These are phyloP conservation scores for Fragilaria radians DNA, from an alignment of 108 stramenopile species.

Conservation along the genomic window DNA sequence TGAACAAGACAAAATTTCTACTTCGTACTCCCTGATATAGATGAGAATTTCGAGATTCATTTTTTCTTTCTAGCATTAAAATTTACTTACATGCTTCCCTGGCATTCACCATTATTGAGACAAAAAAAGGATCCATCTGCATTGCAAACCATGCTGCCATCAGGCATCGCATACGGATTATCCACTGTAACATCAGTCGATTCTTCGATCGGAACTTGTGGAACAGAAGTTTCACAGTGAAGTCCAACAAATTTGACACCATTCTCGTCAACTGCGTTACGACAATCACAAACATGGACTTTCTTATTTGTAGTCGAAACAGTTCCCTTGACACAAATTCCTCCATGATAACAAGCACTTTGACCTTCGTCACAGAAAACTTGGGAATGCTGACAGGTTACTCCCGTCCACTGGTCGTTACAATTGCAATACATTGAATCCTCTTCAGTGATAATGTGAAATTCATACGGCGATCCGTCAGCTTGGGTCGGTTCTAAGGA, in stretches of 20 bases:
- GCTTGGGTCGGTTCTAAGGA: background rate
- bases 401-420: background rate
- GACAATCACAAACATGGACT: background rate
- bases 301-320: background rate
- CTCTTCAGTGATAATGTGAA: background rate
- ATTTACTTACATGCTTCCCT: too few species aligned
- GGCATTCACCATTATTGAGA: too few species aligned
- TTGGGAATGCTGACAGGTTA: background rate
- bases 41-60: too few species aligned
- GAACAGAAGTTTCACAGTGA: conserved; percentile 1
- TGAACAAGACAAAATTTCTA: too few species aligned
- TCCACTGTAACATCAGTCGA: too few species aligned
- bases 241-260: background rate
- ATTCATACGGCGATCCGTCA: background rate
- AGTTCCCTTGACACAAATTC: background rate
- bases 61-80: too few species aligned
- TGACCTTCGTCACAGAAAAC: background rate
- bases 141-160: too few species aligned
- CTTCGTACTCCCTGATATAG: too few species aligned
- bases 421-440: background rate
- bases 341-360: background rate
- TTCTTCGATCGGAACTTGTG: too few species aligned
- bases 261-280: background rate
- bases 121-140: too few species aligned
- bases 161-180: too few species aligned